Evolutionary conservation across 371 early-diverging fungal species (phyloP).

Genomic region (Zopfochytrium polystomum): DNA sequence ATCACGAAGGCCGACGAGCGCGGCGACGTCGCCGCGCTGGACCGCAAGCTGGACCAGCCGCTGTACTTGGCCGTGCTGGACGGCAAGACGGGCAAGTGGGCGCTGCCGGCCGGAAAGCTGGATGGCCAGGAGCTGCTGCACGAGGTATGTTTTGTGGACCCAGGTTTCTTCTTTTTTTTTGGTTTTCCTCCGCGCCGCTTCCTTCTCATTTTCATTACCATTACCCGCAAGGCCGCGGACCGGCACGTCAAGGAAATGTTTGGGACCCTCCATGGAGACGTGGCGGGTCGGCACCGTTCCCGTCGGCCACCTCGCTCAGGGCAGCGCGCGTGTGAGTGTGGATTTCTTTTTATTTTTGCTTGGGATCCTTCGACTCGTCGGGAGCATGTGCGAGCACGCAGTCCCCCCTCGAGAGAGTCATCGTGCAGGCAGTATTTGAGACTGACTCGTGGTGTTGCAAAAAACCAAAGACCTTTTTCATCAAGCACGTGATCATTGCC

Average conservation of each 20-base stretch:
- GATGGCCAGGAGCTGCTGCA: conserved; percentile 62
- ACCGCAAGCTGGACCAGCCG: conserved; percentile 68
- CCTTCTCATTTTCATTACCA: too few species aligned
- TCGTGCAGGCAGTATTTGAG: conserved; percentile 8
- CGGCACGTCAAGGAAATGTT: conserved; percentile 68
- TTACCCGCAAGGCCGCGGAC: conserved; percentile 58
- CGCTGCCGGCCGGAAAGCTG: conserved; percentile 72
- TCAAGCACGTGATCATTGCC: conserved; percentile 82
- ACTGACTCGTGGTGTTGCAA: background rate
- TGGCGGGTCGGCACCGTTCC: conserved; percentile 74
- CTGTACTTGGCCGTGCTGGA: conserved; percentile 67
- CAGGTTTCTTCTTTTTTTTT: background rate
- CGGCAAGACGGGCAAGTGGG: conserved; percentile 69
- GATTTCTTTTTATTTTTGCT: conserved; percentile 15
- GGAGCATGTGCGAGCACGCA: background rate
- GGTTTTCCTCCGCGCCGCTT: too few species aligned
- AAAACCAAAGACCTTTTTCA: conserved; percentile 63
- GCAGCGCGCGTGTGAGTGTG: conserved; percentile 34
- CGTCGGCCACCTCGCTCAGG: conserved; percentile 51
- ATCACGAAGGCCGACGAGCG: conserved; percentile 63
- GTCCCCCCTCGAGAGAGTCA: background rate
- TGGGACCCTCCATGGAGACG: conserved; percentile 66
- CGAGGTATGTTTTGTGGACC: conserved; percentile 44
- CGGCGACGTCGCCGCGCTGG: conserved; percentile 67
- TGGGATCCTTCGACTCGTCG: background rate